Evolutionary conservation across 768 basidiomycete genomes (phyloP), one percentile per base, ranked within the genome.

Genomic region (Pleurotus pulmonarius): DNA sequence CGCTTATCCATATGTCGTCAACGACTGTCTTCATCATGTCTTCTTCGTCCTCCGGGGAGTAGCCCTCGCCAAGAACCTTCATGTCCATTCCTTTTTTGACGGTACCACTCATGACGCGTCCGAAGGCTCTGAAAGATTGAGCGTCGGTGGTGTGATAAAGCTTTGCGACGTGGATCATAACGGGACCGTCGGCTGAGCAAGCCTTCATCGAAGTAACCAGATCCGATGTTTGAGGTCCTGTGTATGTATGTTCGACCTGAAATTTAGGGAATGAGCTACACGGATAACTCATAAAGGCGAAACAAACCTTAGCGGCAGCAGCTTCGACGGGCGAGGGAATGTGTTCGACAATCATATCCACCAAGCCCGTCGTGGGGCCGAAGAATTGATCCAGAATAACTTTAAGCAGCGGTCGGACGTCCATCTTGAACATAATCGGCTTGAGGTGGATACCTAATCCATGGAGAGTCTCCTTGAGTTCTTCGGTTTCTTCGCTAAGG

Each of bases 21-120:
- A 97, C 83, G 2, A 76, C 81, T 12, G 83, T 85, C 59, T 85
- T 86, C 69, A 90, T 82, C 94, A 98, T 96, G 66, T 99, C 97
- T 72, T 99, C 97, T 73, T 98, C 96, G 61, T 99, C 97, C 65
- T 98, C 96, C n/a, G 92, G 91, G 12, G 94, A 96, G 70, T 95
- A 99, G 0, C 94, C 94, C 69, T 98, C 97, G 56, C 97, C 97
- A 5, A 99, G 77, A n/a, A 98, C 95, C 74, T 97, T 98, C 60
- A 99, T 79, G 34, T 86, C 77, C 79, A 83, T 80, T 11, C 94
- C 94, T 63, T 88, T 89, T 63, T 80, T 77, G 20, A 98, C 71
- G 0, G 95, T 97, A 16, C 97, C 97, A 62, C 92, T 94, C 69
- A 98, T 78, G 15, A 99, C 86, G 59, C 97, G 85, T 38, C 96